Base-by-base conservation (phyloP, 1,284 basidiomycete species). In the Ganoderma boninense region DNA sequence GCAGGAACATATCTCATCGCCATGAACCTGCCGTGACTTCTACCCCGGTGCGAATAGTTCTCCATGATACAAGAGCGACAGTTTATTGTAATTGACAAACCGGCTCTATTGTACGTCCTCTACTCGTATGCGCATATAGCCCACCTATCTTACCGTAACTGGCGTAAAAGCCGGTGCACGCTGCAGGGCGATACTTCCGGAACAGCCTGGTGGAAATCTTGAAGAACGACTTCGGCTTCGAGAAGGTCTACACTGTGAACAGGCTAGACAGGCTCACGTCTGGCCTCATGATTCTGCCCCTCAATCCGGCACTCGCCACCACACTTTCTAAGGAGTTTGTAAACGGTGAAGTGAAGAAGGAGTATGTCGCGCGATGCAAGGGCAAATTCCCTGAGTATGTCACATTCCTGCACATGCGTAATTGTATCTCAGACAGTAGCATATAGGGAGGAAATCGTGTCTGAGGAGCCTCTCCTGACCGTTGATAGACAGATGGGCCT, bases 11-110 rank as follows among this genome's bases (percentile, higher is more conserved):
- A 5, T 96, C 97, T 2, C 97, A 98, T 81, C 87, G 96, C 20
- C 98, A 99, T 80, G 98, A 99, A 81, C 97, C 98, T 4, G 96
- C 98, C 0, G 93, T 99, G 3, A 94, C 96, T 1, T 92, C 94
- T 7, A 95, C 89, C 13, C 95, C 95, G 0, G 91, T 99, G 65
- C 89, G 92, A 73, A 89, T 99, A 60, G 84, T 98, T 8, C 83
- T 90, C 26, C 89, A 93, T 60, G 95, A 98, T 80, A 86, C 86
- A 20, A 20, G 90, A 94, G 72, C 89, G 92, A 46, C 89, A 94
- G 71, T 94, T 98, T 72, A 89, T 99, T 38, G 95, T 99, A 16
- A 94, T 99, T 40, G 93, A 97, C 79, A 98, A 98, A 84, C 97
- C 97, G 5, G 96, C 20, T 95, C 94, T 78, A 95, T 98, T 79